Conservation (phyloP, 2,329 filamentous ascomycete genomes). For the Pestalotiopsis sp. region DNA sequence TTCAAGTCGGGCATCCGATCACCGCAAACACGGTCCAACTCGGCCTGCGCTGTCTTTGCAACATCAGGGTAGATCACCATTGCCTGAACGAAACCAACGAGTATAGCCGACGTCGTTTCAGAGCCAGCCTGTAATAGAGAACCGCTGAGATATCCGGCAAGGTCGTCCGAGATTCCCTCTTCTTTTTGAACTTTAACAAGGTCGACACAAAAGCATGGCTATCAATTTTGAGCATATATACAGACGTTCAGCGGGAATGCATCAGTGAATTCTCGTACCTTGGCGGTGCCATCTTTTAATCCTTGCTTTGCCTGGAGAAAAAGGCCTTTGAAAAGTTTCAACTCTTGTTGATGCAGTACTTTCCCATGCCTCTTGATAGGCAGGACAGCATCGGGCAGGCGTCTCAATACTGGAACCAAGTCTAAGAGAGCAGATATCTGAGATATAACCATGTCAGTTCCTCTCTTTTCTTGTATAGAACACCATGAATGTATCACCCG, state of each 20-base stretch:
- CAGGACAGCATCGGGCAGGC: constrained; percentile 44
- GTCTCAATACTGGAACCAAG: constrained; percentile 45
- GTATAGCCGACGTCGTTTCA: constrained; percentile 45
- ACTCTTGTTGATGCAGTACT: constrained; percentile 45
- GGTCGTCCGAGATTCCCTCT: constrained; percentile 33
- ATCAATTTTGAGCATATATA: neutral
- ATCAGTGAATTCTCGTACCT: constrained; percentile 16
- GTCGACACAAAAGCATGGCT: constrained; percentile 27
- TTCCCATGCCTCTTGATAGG: constrained; percentile 42
- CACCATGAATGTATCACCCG: neutral
- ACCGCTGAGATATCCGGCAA: constrained; percentile 34
- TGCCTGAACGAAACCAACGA: constrained; percentile 49
- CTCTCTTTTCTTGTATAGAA: neutral
- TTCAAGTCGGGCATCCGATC: constrained; percentile 49
- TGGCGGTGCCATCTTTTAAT: constrained; percentile 28
- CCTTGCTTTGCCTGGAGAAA: constrained; percentile 43
- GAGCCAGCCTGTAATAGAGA: constrained; percentile 32
- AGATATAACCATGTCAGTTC: neutral
- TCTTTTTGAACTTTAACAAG: constrained; percentile 28
- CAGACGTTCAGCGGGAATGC: neutral
- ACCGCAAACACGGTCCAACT: constrained; percentile 56
- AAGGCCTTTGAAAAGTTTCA: constrained; percentile 39
- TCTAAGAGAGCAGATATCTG: constrained; percentile 45
- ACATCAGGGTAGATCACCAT: constrained; percentile 53
- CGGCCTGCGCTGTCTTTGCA: constrained; percentile 49